Evolutionary conservation across 371 early-diverging fungal genomes (phyloP).

Genomic region (Mucor indicus): DNA sequence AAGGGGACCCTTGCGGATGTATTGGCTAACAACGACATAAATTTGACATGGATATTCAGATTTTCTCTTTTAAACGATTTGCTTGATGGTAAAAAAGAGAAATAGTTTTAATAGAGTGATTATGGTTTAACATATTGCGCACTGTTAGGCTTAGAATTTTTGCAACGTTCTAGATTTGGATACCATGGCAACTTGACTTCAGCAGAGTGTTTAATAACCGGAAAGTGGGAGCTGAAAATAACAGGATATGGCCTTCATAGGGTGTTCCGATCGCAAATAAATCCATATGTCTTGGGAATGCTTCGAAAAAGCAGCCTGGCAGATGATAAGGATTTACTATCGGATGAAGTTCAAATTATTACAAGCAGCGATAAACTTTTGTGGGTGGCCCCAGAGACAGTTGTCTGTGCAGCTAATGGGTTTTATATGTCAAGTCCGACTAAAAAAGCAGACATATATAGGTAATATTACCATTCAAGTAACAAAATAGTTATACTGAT

Average conservation of each 20-base stretch:
- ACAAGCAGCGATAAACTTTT: constrained; percentile 16
- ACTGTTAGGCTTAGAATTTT: constrained; percentile 36
- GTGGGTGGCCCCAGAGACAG: constrained; percentile 47
- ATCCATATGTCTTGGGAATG: constrained; percentile 2
- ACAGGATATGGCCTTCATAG: constrained; percentile 41
- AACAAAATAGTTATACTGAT: neutral
- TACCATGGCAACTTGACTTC: constrained; percentile 46
- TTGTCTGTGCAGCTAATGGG: constrained; percentile 19
- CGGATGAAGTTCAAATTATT: neutral
- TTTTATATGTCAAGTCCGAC: constrained; percentile 28
- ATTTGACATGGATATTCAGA: constrained; percentile 50
- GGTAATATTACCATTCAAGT: constrained; percentile 12
- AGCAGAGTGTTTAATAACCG: constrained; percentile 41
- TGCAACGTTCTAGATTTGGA: constrained; percentile 45
- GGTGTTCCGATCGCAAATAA: constrained; percentile 25
- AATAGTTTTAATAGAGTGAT: neutral
- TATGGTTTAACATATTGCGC: neutral
- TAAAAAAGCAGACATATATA: constrained; percentile 33
- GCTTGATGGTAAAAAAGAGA: constrained; percentile 18
- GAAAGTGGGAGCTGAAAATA: constrained; percentile 50
- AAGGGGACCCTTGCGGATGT: constrained; percentile 43
- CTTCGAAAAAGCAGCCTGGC: constrained; percentile 10
- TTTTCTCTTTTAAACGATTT: constrained; percentile 50
- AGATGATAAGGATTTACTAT: neutral
- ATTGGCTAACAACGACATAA: constrained; percentile 39